These are phyloP conservation scores for Pichia pseudocactophila DNA, from an alignment of 805 yeast species.

Conservation along the genomic window DNA sequence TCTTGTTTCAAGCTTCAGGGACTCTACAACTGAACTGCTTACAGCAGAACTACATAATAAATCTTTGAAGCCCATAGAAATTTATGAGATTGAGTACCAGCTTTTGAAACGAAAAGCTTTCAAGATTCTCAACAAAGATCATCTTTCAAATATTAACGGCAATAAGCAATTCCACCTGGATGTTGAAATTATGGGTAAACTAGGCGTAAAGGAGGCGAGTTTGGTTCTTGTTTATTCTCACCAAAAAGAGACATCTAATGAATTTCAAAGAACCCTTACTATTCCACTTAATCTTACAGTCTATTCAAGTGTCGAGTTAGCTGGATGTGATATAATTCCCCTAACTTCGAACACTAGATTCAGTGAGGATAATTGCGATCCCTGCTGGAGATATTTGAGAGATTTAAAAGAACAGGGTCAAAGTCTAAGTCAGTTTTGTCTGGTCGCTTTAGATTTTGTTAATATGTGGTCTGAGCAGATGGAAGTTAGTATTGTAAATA, in stretches of 20 bases:
- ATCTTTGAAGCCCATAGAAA: constrained; percentile 47
- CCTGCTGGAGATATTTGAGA: constrained; percentile 26
- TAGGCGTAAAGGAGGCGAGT: constrained; percentile 60
- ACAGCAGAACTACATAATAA: constrained; percentile 41
- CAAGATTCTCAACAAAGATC: constrained; percentile 39
- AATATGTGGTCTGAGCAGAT: constrained; percentile 69
- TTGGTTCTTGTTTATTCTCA: constrained; percentile 59
- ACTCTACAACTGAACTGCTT: constrained; percentile 62
- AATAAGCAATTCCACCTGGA: constrained; percentile 34
- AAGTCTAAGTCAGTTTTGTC: constrained; percentile 44
- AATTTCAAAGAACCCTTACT: constrained; percentile 46
- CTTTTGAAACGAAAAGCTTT: constrained; percentile 52
- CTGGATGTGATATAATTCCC: constrained; percentile 69
- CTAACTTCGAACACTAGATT: constrained; percentile 29
- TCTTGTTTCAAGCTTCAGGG: constrained; percentile 56
- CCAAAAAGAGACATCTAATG: constrained; percentile 17
- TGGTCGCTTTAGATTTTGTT: constrained; percentile 65
- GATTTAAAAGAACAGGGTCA: constrained; percentile 25
- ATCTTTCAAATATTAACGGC: constrained; percentile 33
- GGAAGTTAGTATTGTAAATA: constrained; percentile 28
- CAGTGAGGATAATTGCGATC: constrained; percentile 17
- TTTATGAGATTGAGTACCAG: constrained; percentile 68
- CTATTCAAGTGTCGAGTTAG: constrained; percentile 62
- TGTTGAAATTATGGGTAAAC: constrained; percentile 58
- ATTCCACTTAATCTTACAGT: constrained; percentile 68